Evolutionary conservation across 306 rosid genomes (phyloP).

Genomic region (Canavalia gladiata): DNA sequence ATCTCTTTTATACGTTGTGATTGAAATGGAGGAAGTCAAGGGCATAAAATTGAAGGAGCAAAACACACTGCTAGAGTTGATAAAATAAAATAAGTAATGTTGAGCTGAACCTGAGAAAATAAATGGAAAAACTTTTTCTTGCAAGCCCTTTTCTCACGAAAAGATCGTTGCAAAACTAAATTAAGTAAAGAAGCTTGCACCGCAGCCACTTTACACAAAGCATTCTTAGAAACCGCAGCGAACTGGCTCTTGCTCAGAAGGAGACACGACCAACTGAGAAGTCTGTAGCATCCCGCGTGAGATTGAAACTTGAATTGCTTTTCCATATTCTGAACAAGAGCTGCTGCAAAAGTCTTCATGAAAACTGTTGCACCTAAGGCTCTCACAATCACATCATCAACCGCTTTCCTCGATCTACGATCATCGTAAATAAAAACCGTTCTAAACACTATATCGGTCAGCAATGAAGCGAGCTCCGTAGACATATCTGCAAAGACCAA

Average conservation of each 20-base stretch:
- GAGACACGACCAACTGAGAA: slow-evolving; percentile 87
- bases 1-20: background rate
- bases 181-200: slow-evolving; percentile 75
- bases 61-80: background rate
- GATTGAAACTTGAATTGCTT: slow-evolving; percentile 78
- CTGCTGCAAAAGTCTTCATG: slow-evolving; percentile 93
- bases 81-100: slow-evolving; percentile 13
- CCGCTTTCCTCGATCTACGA: slow-evolving; percentile 82
- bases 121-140: slow-evolving; percentile 68
- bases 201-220: slow-evolving; percentile 77
- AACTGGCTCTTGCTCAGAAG: slow-evolving; percentile 80
- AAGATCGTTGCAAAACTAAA: slow-evolving; percentile 66
- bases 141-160: slow-evolving; percentile 73
- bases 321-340: slow-evolving; percentile 89
- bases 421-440: slow-evolving; percentile 84
- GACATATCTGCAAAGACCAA: slow-evolving; percentile 70
- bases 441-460: slow-evolving; percentile 74
- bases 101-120: slow-evolving; percentile 75
- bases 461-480: slow-evolving; percentile 59
- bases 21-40: background rate
- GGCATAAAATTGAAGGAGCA: slow-evolving; percentile 35
- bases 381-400: slow-evolving; percentile 74
- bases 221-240: slow-evolving; percentile 79
- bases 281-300: slow-evolving; percentile 75
- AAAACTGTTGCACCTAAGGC: slow-evolving; percentile 68